Base-by-base conservation (phyloP, 495 filamentous ascomycete genomes). In the Aspergillus nidulans region DNA sequence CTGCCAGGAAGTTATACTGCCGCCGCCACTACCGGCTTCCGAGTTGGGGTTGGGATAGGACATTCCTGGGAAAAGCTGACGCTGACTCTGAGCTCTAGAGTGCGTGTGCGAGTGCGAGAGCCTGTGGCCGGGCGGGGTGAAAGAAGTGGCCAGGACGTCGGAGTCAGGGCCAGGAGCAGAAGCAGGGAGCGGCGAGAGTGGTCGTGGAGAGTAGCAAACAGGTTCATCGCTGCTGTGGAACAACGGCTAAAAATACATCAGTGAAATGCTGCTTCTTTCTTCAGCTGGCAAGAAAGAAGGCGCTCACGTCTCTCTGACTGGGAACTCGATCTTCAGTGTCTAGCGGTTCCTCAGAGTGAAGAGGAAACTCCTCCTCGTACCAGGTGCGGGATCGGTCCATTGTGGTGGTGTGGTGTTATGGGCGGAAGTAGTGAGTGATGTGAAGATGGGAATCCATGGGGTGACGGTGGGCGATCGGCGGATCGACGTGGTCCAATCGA, bases 1-100 rank as follows among this genome's bases (percentile, higher is more conserved):
- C 32, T 49, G 47, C 47, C 47, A 49, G 8, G 47, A 49, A 32
- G 47, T 49, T 2, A 39, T 38, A 13, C 47, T 49, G 30, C 4
- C 32, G 8, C 47, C 39, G 30, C 4, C 32, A 3, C 30, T 34
- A 13, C 30, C 30, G 30, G 13, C 19, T 21, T 49, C 47, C 4
- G 32, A 49, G 19, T n/a, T 19, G 47, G 10, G 8, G 5, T 21
- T 49, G 16, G 30, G 44, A 8, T 30, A 15, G 36, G 36, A 18
- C 40, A 21, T 43, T n/a, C 30, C 44, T 8, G 44, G 19, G 25
- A 16, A 15, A 16, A 1, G 8, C 15, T 23, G 32, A n/a, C 26
- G 25, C 1, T 34, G 16, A n/a, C 32, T 25, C 30, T 34, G 30
- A 12, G 30, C 8, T n/a, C 30, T 7, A n/a, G 47, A 49, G 18